These are phyloP conservation scores for Collybia sordida DNA, from an alignment of 768 basidiomycete genomes.

Conservation along the genomic window DNA sequence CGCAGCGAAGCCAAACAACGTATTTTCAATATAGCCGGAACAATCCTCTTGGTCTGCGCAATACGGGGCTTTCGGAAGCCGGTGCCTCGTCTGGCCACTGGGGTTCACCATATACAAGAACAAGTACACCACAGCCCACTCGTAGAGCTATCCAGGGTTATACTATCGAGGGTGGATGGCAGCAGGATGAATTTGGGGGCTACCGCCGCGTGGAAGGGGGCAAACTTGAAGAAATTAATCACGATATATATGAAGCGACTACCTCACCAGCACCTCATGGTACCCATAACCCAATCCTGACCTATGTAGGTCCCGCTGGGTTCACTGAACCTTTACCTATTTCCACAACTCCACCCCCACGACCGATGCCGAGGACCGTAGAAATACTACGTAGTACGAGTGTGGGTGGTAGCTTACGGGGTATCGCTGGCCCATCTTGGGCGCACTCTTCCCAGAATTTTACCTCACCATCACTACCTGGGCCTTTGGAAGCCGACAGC, in stretches of 20 bases:
- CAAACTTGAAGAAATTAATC: slow-evolving; percentile 27
- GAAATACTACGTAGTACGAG: neutral
- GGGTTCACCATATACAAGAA: neutral
- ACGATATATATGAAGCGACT: no score
- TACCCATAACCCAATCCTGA: neutral
- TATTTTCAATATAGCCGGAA: slow-evolving; percentile 1
- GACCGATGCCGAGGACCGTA: slow-evolving; percentile 9
- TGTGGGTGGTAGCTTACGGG: no score
- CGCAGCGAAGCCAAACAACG: neutral
- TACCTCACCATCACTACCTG: neutral
- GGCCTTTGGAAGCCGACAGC: neutral
- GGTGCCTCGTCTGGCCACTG: no score
- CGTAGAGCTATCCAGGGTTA: slow-evolving; percentile 8
- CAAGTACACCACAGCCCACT: neutral
- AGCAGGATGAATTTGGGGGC: slow-evolving; percentile 18
- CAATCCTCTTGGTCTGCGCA: neutral
- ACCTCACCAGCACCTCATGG: neutral
- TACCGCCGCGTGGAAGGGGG: slow-evolving; percentile 22
- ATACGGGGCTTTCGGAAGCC: no score
- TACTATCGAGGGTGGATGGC: slow-evolving; percentile 25
- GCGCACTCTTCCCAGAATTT: neutral
- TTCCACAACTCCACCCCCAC: slow-evolving; percentile 23
- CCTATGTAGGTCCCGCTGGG: slow-evolving; percentile 3
- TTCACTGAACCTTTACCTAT: slow-evolving; percentile 13
- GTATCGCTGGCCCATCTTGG: no score